Evolutionary conservation across 73 alveolate species (phyloP).

Genomic region (Paramecium tetraurelia): DNA sequence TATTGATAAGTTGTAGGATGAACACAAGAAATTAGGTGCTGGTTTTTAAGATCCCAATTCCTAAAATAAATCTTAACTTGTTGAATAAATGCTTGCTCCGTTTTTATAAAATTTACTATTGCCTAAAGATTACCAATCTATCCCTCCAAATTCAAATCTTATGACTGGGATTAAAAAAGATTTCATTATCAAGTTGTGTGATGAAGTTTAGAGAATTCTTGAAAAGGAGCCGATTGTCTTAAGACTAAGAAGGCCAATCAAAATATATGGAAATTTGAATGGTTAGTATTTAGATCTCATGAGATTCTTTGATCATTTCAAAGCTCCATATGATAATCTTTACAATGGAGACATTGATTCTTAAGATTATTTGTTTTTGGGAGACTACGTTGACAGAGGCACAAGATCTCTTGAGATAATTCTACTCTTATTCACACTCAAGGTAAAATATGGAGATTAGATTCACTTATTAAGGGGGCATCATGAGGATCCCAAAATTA

Average conservation of each 20-base stretch:
- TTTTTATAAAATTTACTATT: not conserved
- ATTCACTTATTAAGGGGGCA: not conserved
- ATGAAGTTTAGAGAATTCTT: constrained; percentile 47
- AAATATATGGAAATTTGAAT: not conserved
- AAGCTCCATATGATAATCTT: constrained; percentile 3
- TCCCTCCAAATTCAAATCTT: constrained; percentile 6
- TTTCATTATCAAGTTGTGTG: constrained; percentile 34
- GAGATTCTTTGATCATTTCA: constrained; percentile 93
- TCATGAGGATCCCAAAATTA: constrained; percentile 82
- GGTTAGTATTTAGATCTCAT: constrained; percentile 97
- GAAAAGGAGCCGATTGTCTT: not conserved
- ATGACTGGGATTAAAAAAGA: constrained; percentile 51
- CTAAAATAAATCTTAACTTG: not conserved
- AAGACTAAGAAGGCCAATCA: too few species aligned
- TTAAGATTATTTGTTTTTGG: too few species aligned
- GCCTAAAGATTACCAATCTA: constrained; percentile 1
- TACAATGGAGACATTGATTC: too few species aligned
- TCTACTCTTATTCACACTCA: too few species aligned
- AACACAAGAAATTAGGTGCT: too few species aligned
- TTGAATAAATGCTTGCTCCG: not conserved
- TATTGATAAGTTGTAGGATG: too few species aligned
- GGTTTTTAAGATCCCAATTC: too few species aligned
- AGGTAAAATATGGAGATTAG: too few species aligned
- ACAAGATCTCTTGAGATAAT: too few species aligned
- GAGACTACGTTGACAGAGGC: too few species aligned